phyloP scores from a whole-genome alignment of 2,329 filamentous ascomycete species.

The Didymella keratinophila region DNA sequence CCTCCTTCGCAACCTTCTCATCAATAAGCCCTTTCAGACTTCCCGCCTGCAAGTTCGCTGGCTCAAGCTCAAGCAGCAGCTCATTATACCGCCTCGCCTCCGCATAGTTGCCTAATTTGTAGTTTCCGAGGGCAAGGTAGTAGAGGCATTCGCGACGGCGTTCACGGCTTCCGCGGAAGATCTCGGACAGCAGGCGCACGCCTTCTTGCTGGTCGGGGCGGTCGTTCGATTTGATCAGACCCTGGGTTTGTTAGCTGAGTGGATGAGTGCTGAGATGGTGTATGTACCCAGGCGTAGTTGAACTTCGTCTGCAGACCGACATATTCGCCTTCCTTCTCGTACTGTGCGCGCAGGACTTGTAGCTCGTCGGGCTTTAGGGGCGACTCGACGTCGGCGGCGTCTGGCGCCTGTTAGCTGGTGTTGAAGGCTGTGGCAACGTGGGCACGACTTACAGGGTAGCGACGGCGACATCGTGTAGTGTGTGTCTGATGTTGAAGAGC shows the following conservation, averaged over 20 bases:
- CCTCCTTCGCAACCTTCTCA: slow-evolving; percentile 94
- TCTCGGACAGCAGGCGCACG: slow-evolving; percentile 91
- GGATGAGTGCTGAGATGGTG: background rate
- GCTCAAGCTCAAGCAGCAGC: slow-evolving; percentile 87
- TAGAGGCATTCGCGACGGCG: slow-evolving; percentile 97
- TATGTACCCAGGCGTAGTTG: slow-evolving; percentile 94
- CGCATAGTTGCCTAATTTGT: slow-evolving; percentile 96
- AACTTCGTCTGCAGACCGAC: slow-evolving; percentile 98
- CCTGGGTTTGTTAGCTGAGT: slow-evolving; percentile 60
- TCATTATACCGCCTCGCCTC: slow-evolving; percentile 96
- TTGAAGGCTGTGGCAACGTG: background rate
- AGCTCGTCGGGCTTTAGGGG: slow-evolving; percentile 92
- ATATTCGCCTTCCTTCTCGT: slow-evolving; percentile 96
- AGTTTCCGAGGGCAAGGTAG: slow-evolving; percentile 96
- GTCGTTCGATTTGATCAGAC: slow-evolving; percentile 88
- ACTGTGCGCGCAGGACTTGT: slow-evolving; percentile 89
- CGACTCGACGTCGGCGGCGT: slow-evolving; percentile 97
- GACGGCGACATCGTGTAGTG: slow-evolving; percentile 43
- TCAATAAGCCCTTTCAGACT: slow-evolving; percentile 90
- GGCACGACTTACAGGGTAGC: slow-evolving; percentile 44
- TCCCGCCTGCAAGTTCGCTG: slow-evolving; percentile 85
- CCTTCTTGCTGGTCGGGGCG: slow-evolving; percentile 92
- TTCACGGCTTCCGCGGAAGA: slow-evolving; percentile 92
- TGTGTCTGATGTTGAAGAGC: background rate
- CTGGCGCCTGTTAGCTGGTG: slow-evolving; percentile 58